phyloP scores from a whole-genome alignment of 1,139 yeast species.

The Kodamaea derodonti region DNA sequence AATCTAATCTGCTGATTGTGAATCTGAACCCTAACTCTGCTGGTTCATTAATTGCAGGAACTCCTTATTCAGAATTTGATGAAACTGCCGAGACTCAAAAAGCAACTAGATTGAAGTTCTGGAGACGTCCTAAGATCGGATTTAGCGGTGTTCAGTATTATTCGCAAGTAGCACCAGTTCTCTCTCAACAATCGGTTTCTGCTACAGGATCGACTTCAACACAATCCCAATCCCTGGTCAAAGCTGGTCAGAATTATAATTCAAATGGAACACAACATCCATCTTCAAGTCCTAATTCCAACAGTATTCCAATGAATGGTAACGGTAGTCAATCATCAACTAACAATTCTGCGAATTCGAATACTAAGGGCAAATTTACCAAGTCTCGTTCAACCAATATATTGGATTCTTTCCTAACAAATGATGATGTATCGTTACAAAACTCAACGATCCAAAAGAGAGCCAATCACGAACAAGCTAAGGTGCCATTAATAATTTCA shows the following conservation, averaged over 20 bases:
- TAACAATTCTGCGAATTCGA: constrained; percentile 4
- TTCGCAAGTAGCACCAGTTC: neutral
- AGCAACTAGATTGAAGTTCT: constrained; percentile 48
- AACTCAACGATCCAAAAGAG: constrained; percentile 54
- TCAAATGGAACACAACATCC: constrained; percentile 15
- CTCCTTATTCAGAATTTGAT: constrained; percentile 14
- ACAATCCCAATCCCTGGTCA: constrained; percentile 4
- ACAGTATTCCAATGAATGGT: neutral
- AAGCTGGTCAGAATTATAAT: constrained; percentile 12
- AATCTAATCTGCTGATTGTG: neutral
- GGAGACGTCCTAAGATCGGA: constrained; percentile 48
- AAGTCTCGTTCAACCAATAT: constrained; percentile 50
- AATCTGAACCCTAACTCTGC: constrained; percentile 6
- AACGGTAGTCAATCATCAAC: constrained; percentile 1
- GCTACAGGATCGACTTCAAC: constrained; percentile 2
- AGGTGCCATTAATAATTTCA: constrained; percentile 67
- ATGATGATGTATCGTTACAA: constrained; percentile 30
- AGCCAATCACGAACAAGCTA: constrained; percentile 54
- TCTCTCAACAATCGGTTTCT: neutral
- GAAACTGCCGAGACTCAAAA: constrained; percentile 37
- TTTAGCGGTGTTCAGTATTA: constrained; percentile 8
- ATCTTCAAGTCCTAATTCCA: constrained; percentile 7
- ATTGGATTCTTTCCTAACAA: constrained; percentile 34
- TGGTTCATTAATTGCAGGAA: constrained; percentile 15
- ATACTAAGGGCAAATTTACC: constrained; percentile 19